phyloP scores from a whole-genome alignment of 495 filamentous ascomycete species.

The Penicillium egyptiacum region DNA sequence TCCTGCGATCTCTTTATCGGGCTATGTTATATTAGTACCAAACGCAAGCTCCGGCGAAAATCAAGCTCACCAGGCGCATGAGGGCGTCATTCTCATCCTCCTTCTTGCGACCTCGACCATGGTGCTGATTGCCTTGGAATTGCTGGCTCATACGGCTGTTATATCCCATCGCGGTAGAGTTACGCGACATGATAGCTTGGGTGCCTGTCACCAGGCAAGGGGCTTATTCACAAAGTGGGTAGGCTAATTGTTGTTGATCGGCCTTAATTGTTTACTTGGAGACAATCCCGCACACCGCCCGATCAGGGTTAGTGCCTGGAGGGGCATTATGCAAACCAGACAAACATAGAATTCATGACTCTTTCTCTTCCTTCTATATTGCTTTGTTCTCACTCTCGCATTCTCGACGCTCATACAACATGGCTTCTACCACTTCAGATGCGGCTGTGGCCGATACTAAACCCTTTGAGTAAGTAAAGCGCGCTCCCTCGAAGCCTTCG shows the following conservation, averaged over 20 bases:
- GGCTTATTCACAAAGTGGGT: conserved; percentile 5
- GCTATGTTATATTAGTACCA: conserved; percentile 38
- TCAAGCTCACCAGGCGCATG: conserved; percentile 70
- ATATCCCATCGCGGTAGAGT: conserved; percentile 46
- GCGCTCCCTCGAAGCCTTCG: not conserved
- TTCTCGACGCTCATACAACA: conserved; percentile 21
- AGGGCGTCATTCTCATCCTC: conserved; percentile 82
- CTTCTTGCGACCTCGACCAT: conserved; percentile 65
- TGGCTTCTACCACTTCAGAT: conserved; percentile 35
- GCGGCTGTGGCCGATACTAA: conserved; percentile 30
- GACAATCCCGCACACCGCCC: conserved; percentile 34
- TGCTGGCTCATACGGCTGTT: conserved; percentile 78
- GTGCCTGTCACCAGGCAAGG: conserved; percentile 9
- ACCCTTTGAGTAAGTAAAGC: conserved; percentile 46
- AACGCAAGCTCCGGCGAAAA: not conserved
- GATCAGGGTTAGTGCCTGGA: conserved; percentile 40
- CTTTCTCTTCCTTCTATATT: conserved; percentile 33
- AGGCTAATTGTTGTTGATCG: conserved; percentile 28
- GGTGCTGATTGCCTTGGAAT: conserved; percentile 60
- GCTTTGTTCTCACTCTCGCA: conserved; percentile 1
- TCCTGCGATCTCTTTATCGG: conserved; percentile 87
- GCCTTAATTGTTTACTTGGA: conserved; percentile 41
- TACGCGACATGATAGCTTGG: conserved; percentile 6
- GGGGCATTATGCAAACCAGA: conserved; percentile 43
- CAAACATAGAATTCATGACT: conserved; percentile 45